phyloP scores from a whole-genome alignment of 768 basidiomycete genomes.

The Peribolospora kevripleyi region DNA sequence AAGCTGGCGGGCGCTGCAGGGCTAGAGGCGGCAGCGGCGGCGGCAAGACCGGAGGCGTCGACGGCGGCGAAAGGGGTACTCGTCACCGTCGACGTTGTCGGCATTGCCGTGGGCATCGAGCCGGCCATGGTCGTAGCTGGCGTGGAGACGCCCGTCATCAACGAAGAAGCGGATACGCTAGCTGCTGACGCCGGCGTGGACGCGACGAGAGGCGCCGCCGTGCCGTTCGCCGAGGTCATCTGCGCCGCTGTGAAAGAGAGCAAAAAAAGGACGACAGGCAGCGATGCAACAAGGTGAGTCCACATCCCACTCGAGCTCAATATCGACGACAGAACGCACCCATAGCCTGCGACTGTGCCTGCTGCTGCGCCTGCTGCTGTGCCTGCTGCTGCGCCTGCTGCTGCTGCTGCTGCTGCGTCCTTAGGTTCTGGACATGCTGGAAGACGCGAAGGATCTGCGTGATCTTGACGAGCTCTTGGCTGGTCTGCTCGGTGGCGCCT shows the following conservation, averaged over 20 bases:
- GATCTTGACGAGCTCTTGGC: slow-evolving; percentile 25
- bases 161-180: too few species aligned
- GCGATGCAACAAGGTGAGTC: not conserved
- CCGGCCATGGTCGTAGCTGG: not conserved
- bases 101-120: not conserved
- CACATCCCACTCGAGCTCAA: not conserved
- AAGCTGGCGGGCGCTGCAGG: not conserved
- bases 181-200: too few species aligned
- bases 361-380: not conserved
- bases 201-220: too few species aligned
- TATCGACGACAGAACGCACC: not conserved
- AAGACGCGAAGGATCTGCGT: slow-evolving; percentile 21
- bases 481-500: slow-evolving; percentile 28
- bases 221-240: not conserved
- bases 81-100: not conserved
- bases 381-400: not conserved
- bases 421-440: slow-evolving; percentile 7
- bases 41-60: not conserved
- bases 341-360: not conserved
- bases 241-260: not conserved
- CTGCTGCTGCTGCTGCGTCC: not conserved
- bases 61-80: not conserved
- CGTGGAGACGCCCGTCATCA: not conserved
- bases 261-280: not conserved
- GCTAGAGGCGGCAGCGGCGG: not conserved